Base-by-base conservation (phyloP, 1,139 yeast species). In the Blastobotrys aristatus region DNA sequence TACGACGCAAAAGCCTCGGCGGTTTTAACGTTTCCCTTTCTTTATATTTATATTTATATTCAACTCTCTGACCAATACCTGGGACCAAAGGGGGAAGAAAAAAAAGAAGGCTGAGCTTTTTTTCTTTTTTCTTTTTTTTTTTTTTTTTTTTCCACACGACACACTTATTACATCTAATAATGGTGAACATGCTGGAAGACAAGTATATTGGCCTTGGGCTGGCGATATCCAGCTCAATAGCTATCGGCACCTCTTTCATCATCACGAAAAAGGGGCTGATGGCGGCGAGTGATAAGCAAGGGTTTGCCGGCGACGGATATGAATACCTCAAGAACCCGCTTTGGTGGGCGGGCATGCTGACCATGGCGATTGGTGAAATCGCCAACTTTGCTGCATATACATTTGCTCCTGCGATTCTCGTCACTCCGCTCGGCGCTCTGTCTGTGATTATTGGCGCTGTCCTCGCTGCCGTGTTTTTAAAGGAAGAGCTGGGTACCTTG, bases 371-470 rank as follows among this genome's bases (percentile, higher is more conserved):
- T 32, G 97, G 97, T 3, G 97, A 88, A 64, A 70, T 88, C 41
- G 96, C 96, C 49, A 88, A 88, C 65, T 88, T 88, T 65, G 96
- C 96, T 11, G 97, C 97, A 1, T 88, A 88, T 62, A 89, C 96
- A 0, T 88, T 88, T 74, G 96, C 97, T 0, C 96, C 96, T 2
- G 95, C 96, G 1, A 86, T 89, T 54, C 69, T 88, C 57, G 96
- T 88, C 38, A 89, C 96, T 2, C 97, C 96, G 2, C 72, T 88
- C 49, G 97, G 97, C 10, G 97, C 97, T 0, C 71, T 88, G 32
- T 81, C 90, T 2, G 97, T 88, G 31, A 86, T 88, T 55, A 88
- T 88, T 53, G 97, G 70, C 14, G 96, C 97, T 2, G 88, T 88
- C 10, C 71, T 88, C 55, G 97, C 97, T 0, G 84, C 96, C 2